These are phyloP conservation scores for Solanum corneliomulleri DNA, from an alignment of 257 asterid genomes.

Conservation along the genomic window DNA sequence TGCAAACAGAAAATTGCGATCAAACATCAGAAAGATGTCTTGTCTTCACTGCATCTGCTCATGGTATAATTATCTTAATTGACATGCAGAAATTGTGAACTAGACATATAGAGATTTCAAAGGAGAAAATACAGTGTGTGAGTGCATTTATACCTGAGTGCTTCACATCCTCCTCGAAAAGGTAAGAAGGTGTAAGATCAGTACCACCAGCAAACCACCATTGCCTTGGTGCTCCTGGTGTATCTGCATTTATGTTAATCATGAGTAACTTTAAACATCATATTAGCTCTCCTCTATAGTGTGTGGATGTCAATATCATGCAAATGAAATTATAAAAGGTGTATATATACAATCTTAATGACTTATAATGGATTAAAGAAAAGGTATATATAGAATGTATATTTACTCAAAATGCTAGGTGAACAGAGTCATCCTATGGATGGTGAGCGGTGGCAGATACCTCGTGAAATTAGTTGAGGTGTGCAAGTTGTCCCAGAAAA, in stretches of 20 bases:
- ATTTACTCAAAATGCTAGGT: neutral
- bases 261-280: neutral
- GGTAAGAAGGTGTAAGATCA: constrained; percentile 89
- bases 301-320: neutral
- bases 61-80: neutral
- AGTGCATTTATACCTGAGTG: constrained; percentile 56
- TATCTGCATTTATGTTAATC: constrained; percentile 40
- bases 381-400: too few relatives aligned
- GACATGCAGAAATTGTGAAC: neutral
- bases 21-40: neutral
- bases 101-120: neutral
- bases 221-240: constrained; percentile 85
- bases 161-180: constrained; percentile 87
- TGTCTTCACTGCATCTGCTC: neutral
- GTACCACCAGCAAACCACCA: constrained; percentile 99
- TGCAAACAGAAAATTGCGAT: neutral
- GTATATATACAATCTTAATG: neutral
- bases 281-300: neutral
- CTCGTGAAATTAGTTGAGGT: neutral
- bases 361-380: neutral
- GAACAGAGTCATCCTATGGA: neutral
- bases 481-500: neutral
- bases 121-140: neutral
- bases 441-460: neutral
- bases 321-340: neutral